Conservation (phyloP, 2,329 filamentous ascomycete species). For the Lachnellula arida region DNA sequence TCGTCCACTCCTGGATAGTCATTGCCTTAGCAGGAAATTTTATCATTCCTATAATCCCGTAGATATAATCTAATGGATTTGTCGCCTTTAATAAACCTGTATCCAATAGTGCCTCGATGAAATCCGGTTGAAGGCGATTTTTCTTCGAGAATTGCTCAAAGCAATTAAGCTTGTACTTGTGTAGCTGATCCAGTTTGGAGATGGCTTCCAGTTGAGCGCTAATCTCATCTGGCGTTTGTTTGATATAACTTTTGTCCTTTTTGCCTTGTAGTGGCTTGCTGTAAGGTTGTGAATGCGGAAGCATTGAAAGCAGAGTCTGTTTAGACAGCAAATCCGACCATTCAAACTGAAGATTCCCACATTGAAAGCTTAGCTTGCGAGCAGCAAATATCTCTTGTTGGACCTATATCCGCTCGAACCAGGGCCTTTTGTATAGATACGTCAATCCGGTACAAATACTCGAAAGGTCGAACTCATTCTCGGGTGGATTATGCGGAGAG, state of each 20-base stretch:
- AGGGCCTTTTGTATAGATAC: neutral
- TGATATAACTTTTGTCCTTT: too few species aligned
- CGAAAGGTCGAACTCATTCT: neutral
- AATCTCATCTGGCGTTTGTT: too few species aligned
- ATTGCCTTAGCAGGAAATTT: neutral
- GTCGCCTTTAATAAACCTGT: neutral
- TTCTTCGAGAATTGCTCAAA: neutral
- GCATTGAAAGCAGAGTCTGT: neutral
- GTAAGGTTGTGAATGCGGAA: neutral
- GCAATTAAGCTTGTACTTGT: neutral
- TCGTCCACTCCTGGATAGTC: neutral
- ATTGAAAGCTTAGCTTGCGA: neutral
- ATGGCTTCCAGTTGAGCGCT: neutral
- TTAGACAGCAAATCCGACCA: neutral
- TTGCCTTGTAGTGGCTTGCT: too few species aligned
- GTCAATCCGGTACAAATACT: neutral
- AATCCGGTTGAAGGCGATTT: neutral
- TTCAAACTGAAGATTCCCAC: neutral
- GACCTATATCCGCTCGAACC: neutral
- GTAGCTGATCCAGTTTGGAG: neutral
- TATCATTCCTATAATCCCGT: neutral
- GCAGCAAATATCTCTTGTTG: neutral
- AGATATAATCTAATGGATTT: neutral
- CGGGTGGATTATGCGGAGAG: neutral
- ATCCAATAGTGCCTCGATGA: neutral